phyloP scores from a whole-genome alignment of 75 land plant genomes.

The Chamaecyparis obtusa region DNA sequence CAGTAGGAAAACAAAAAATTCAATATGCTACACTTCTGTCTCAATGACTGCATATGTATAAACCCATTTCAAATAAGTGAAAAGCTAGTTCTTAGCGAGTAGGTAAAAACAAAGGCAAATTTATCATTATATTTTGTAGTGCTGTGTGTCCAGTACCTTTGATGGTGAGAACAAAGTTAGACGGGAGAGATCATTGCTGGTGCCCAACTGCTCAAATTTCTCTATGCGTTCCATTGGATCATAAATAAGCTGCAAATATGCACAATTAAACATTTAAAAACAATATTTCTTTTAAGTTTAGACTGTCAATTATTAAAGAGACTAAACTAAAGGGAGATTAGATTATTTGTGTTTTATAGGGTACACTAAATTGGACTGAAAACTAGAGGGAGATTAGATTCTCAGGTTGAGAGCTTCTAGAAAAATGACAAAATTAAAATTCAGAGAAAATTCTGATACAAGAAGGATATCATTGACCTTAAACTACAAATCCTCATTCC shows the following conservation, averaged over 20 bases:
- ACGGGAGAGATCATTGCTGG: slow-evolving; percentile 41
- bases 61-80: not conserved
- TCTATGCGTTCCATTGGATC: slow-evolving; percentile 42
- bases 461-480: not conserved
- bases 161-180: slow-evolving; percentile 74
- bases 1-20: not conserved
- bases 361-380: not conserved
- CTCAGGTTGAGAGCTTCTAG: not conserved
- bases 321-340: not conserved
- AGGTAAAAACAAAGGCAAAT: not conserved
- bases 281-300: not conserved
- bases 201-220: slow-evolving; percentile 49
- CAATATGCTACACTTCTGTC: not conserved
- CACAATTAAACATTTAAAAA: not conserved
- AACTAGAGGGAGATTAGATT: not conserved
- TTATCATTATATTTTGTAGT: not conserved
- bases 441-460: not conserved
- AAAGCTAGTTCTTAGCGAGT: not conserved
- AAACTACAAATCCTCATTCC: no score
- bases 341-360: not conserved
- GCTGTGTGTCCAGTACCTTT: slow-evolving; percentile 42
- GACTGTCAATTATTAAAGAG: not conserved
- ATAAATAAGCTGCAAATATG: slow-evolving; percentile 39
- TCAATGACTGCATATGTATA: not conserved
- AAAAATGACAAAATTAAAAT: not conserved